Percentiles rank a stretch among this genome's conserved stretches.
Evolutionary conservation across 371 early-diverging fungal genomes (phyloP).

Genomic region (Mortierella sp.): DNA sequence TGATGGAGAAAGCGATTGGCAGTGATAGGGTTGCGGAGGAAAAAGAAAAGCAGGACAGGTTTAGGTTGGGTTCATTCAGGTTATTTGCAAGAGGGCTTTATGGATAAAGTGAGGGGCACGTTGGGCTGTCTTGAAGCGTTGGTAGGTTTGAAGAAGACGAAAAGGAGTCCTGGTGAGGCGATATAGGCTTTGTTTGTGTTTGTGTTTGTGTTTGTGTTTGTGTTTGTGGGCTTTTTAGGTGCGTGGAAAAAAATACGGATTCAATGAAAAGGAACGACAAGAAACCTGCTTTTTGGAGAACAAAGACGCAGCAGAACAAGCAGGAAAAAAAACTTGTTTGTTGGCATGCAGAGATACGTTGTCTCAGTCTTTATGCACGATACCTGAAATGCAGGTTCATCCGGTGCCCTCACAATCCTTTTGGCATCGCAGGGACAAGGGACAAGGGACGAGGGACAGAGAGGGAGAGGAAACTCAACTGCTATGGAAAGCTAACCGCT

Average conservation of each 20-base stretch:
- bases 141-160: neutral
- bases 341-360: neutral
- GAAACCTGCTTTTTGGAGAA: neutral
- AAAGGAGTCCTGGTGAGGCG: neutral
- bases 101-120: neutral
- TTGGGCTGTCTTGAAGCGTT: neutral
- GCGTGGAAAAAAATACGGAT: neutral
- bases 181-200: neutral
- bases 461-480: too few relatives aligned
- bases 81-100: neutral
- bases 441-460: too few relatives aligned
- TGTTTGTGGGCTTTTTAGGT: neutral
- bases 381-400: neutral
- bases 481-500: neutral
- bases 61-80: neutral
- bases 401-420: too few relatives aligned
- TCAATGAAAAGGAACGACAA: neutral
- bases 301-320: neutral
- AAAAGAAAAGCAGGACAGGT: neutral
- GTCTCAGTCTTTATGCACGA: neutral
- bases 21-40: too few relatives aligned
- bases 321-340: neutral
- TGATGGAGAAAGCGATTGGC: neutral
- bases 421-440: too few relatives aligned
- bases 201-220: neutral